Base-by-base conservation (phyloP, 306 rosid genomes). In the Acacia confusa region DNA sequence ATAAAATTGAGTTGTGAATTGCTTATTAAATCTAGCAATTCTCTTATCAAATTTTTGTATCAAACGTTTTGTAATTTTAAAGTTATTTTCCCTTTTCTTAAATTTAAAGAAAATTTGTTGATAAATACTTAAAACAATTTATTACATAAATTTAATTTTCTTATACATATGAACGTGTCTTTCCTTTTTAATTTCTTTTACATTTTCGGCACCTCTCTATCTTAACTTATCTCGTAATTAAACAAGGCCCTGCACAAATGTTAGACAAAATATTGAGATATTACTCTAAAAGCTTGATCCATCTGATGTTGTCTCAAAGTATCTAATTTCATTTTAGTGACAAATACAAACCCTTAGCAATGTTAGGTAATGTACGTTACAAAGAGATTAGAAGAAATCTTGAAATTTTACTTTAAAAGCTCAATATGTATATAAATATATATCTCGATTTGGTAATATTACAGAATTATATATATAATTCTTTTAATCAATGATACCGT, bases 41-140 rank as follows among this genome's bases (percentile, higher is more conserved):
- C 1, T 0, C 0, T 34, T 5, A 34, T 34, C 1, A 34, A 34
- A 4, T 34, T 0, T 34, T 34, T 0, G 0, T 34, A 34, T 0
- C 7, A 34, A 34, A 34, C 4, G 5, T 34, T 34, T 34, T 34
- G 5, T 0, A 34, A 34, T 36, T 36, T 36, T 36, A 3, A 6
- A 36, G 8, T 36, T 7, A 0, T 36, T 6, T 36, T 36, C 40
- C 40, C 40, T 36, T 36, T 36, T 36, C 40, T 36, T 36, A 8
- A n/a, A 22, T 9, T 60, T 53, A 1, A 16, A 53, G 24, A 8
- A 53, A 19, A 53, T 20, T 58, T 58, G 2, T 0, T 22, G 15
- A 58, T 24, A 22, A 22, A 22, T 58, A 22, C 14, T 22, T 10
- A 58, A 58, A 58, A 24, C 6, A n/a, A 58, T 22, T n/a, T 11